Evolutionary conservation across 345 rosid genomes (phyloP).

Genomic region (Sonneratia alba): DNA sequence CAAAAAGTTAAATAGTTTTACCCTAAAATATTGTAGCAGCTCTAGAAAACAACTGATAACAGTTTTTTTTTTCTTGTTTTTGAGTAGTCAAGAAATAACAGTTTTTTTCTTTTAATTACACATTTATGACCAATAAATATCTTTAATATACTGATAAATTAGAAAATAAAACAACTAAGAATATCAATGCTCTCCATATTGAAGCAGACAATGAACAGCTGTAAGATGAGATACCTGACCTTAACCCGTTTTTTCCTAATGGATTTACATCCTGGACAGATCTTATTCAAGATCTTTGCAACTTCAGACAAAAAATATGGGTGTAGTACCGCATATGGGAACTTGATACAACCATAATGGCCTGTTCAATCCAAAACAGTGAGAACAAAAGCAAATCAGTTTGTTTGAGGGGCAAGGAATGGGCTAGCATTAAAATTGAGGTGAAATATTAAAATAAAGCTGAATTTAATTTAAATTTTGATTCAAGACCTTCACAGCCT

Average conservation of each 20-base stretch:
- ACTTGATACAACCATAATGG: conserved; percentile 67
- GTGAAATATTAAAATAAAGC: background rate
- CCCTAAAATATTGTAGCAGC: too few species aligned
- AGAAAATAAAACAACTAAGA: background rate
- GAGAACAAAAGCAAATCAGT: conserved; percentile 2
- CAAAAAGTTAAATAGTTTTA: too few species aligned
- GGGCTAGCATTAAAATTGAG: background rate
- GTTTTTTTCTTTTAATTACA: background rate
- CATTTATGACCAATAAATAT: background rate
- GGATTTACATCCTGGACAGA: conserved; percentile 86
- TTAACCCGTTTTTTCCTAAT: conserved; percentile 38
- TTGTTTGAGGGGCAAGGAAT: background rate
- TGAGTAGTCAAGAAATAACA: too few species aligned
- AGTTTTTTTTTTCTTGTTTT: too few species aligned
- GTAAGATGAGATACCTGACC: conserved; percentile 35
- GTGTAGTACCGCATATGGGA: conserved; percentile 40
- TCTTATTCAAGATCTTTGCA: conserved; percentile 49
- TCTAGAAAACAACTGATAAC: too few species aligned
- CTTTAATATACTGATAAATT: background rate
- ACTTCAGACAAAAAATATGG: conserved; percentile 70
- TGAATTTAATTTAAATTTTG: conserved; percentile 2
- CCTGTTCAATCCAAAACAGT: conserved; percentile 28
- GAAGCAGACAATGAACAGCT: conserved; percentile 5
- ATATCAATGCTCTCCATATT: background rate
- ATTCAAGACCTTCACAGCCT: conserved; percentile 66